These are phyloP conservation scores for Clarireedia paspali DNA, from an alignment of 2,329 filamentous ascomycete species.

Conservation along the genomic window DNA sequence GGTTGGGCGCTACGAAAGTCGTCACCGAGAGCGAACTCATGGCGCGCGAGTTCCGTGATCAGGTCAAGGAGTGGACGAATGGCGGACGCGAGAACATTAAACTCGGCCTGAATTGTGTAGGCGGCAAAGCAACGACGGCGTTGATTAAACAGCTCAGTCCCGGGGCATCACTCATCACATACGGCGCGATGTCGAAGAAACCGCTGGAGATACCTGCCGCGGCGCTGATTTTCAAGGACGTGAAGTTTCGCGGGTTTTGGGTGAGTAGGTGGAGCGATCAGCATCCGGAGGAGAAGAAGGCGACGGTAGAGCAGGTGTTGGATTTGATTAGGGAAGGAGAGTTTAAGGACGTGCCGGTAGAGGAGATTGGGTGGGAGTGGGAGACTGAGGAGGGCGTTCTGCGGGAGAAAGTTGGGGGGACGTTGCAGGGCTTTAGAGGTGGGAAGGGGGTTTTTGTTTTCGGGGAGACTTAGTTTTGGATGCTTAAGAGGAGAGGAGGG, in stretches of 20 bases:
- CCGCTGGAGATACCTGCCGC: constrained; percentile 75
- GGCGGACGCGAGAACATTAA: constrained; percentile 64
- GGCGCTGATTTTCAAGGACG: constrained; percentile 86
- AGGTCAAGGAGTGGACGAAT: constrained; percentile 55
- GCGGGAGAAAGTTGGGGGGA: constrained; percentile 69
- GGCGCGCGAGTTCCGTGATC: constrained; percentile 36
- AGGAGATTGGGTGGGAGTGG: constrained; percentile 76
- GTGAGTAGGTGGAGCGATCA: constrained; percentile 80
- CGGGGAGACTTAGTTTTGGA: constrained; percentile 32
- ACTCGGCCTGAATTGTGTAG: constrained; percentile 87
- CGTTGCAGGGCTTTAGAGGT: constrained; percentile 72
- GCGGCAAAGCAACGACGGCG: constrained; percentile 73
- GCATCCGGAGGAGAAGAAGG: constrained; percentile 64
- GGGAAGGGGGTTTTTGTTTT: constrained; percentile 92
- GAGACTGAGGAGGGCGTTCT: constrained; percentile 65
- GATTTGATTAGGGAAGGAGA: constrained; percentile 64
- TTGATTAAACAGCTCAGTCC: constrained; percentile 67
- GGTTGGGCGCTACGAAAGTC: constrained; percentile 46
- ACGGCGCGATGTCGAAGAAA: constrained; percentile 90
- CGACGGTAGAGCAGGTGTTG: constrained; percentile 79
- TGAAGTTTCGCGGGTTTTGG: constrained; percentile 91
- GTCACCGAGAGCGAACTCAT: constrained; percentile 42
- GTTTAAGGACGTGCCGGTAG: constrained; percentile 78
- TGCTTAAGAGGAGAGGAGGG: constrained; percentile 25
- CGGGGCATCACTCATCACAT: constrained; percentile 75